Percentiles rank a stretch among this genome's conserved stretches.
Conservation (phyloP, 116 monocot species). For the Papilionanthe hybrid region DNA sequence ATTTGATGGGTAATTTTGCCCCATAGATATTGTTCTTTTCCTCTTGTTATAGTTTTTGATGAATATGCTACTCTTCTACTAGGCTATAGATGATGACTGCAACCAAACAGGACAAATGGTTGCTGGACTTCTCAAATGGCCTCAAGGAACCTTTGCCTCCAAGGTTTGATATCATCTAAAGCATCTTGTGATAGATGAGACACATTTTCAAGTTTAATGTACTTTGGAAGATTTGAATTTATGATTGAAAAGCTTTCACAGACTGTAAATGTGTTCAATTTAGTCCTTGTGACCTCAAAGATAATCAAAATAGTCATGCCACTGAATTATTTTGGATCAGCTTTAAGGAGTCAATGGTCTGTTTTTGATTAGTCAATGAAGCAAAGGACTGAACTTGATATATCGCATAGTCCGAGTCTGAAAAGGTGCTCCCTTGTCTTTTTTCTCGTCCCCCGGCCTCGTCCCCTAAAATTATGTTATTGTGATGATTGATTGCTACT, state of each 20-base stretch:
- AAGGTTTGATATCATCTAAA: constrained; percentile 49
- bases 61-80: constrained; percentile 4
- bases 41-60: background rate
- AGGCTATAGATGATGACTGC: constrained; percentile 99
- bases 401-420: background rate
- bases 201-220: background rate
- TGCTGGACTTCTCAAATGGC: constrained; percentile 85
- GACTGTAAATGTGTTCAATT: background rate
- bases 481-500: no score
- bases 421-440: background rate
- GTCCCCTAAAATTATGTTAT: no score
- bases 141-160: constrained; percentile 98
- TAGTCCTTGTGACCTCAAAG: background rate
- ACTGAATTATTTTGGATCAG: background rate
- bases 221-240: constrained; percentile 5
- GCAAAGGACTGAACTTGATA: background rate
- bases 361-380: no score
- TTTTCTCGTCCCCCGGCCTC: no score
- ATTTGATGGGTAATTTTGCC: background rate
- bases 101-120: constrained; percentile 99
- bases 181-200: background rate
- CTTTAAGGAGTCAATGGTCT: background rate
- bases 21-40: background rate
- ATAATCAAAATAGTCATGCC: background rate
- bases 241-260: background rate